Evolutionary conservation across 768 basidiomycete species (phyloP), one percentile per base, ranked within the genome.

Genomic region (Rickenella mellea): DNA sequence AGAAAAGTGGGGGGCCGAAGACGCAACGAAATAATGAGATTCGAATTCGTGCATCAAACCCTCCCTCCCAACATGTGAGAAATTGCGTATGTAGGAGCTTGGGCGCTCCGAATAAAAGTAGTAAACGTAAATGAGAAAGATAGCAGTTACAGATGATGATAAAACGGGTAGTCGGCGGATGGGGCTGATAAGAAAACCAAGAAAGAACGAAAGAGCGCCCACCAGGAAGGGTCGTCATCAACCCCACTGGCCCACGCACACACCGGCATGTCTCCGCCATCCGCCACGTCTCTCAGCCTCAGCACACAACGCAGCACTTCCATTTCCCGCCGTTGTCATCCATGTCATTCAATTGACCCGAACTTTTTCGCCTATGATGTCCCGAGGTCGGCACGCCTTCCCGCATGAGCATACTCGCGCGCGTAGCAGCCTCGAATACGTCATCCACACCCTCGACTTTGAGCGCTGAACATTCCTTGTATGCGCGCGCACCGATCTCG

Each of bases 351-450:
- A 36, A 17, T 17, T 36, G 67, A n/a, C 67, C 69, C 32, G 76
- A 75, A 50, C 69, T 78, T 57, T 62, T 69, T 55, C 75, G 63
- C 50, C 75, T 61, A 54, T 76, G 73, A 49, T 60, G 64, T 27
- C 52, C 61, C 55, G 70, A 63, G 22, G 67, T 63, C 9, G 60
- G 53, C 6, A 78, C 83, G 2, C 85, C 85, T 44, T 93, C 91
- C 17, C 92, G 72, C 74, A 94, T 92, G 44, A 98, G 65, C 87
- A 98, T 96, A 57, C 90, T 92, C 33, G 90, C 92, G 32, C 96
- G 71, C 9, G 96, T 98, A 25, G 96, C 96, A 0, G 88, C 85
- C 66, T 99, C 96, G 52, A 98, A 99, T 33, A 97, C 89, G 52
- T 96, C 89, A 61, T 98, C 96, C 11, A 94, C 91, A 41, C 91